Percentiles rank a stretch among this genome's conserved stretches.
Conservation (phyloP, 345 rosid genomes). For the Aquilaria malaccensis region DNA sequence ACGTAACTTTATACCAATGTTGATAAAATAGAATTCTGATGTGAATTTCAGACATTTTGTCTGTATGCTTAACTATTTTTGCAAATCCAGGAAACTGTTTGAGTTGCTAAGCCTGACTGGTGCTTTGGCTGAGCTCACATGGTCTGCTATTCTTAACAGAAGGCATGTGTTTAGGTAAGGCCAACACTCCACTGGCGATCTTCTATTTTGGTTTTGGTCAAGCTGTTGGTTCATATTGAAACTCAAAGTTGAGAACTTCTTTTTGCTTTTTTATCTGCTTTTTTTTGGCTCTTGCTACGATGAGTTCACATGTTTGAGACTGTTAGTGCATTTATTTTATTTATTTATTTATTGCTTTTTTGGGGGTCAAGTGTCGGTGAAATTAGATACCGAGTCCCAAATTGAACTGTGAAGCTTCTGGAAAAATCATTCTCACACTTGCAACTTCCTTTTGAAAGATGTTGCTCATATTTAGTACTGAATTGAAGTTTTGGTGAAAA, state of each 20-base stretch:
- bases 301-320: no score
- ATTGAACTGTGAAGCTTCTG: no score
- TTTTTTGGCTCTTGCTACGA: background rate
- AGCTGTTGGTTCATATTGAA: background rate
- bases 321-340: no score
- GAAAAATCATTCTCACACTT: no score
- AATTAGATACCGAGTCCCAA: no score
- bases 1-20: conserved; percentile 18
- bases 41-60: conserved; percentile 1
- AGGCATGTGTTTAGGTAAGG: conserved; percentile 64
- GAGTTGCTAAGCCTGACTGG: conserved; percentile 79
- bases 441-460: no score
- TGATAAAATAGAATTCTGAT: background rate
- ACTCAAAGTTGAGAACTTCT: background rate
- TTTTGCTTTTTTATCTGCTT: background rate
- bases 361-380: no score
- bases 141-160: conserved; percentile 74
- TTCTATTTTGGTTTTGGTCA: background rate
- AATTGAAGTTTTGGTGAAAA: no score
- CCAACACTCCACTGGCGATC: background rate
- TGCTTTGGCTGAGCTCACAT: conserved; percentile 79
- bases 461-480: no score
- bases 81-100: conserved; percentile 57
- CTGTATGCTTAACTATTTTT: conserved; percentile 7
- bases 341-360: no score